These are phyloP conservation scores for Sabuloglossum arenarium DNA, from an alignment of 495 filamentous ascomycete genomes.

Conservation along the genomic window DNA sequence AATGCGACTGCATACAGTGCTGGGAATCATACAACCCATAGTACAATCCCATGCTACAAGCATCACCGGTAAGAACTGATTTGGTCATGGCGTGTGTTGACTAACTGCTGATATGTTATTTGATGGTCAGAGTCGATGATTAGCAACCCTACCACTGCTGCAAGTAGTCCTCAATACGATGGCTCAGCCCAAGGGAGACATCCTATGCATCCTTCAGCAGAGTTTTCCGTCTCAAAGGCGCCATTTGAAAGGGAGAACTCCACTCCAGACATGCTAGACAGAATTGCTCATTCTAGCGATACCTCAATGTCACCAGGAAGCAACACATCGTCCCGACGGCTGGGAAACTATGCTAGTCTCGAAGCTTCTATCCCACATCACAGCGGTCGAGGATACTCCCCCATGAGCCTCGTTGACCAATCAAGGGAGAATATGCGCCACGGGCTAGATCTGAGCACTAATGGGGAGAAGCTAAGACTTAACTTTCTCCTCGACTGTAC, in stretches of 20 bases:
- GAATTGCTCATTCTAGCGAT: background rate
- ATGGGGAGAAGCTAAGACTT: background rate
- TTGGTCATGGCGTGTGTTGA: background rate
- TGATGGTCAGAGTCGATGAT: background rate
- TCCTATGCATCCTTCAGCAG: background rate
- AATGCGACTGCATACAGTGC: background rate
- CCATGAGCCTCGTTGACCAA: background rate
- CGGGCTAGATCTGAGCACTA: background rate
- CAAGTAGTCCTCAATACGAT: background rate
- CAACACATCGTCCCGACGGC: constrained; percentile 21
- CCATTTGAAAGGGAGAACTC: background rate
- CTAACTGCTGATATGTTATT: background rate
- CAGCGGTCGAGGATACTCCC: background rate
- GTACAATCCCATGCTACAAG: background rate
- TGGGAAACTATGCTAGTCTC: constrained; percentile 3
- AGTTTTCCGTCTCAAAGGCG: background rate
- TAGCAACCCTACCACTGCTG: background rate
- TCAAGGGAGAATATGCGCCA: background rate
- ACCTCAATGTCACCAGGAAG: constrained; percentile 22
- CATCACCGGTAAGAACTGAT: background rate
- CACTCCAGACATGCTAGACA: background rate
- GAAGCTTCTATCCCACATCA: background rate
- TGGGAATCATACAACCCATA: background rate
- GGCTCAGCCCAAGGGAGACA: background rate
- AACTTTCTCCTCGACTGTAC: background rate